phyloP scores from a whole-genome alignment of 2,329 filamentous ascomycete genomes.

The Chrysosporium queenslandicum region DNA sequence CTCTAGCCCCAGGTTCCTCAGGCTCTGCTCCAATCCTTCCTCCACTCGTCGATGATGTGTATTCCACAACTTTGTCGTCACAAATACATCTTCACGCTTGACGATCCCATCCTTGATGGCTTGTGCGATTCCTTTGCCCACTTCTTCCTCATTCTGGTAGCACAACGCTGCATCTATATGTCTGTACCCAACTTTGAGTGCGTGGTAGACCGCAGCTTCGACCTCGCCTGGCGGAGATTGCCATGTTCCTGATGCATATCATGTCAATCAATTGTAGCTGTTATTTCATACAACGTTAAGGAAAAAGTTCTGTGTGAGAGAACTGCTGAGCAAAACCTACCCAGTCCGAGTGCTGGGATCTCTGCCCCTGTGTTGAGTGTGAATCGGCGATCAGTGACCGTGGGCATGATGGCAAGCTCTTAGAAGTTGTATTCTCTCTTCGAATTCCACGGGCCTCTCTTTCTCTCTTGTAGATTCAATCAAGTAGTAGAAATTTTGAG shows the following conservation, averaged over 20 bases:
- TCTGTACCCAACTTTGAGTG: slow-evolving; percentile 19
- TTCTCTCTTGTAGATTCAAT: no score
- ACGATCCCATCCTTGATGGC: slow-evolving; percentile 58
- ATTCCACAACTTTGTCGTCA: slow-evolving; percentile 78
- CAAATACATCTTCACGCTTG: slow-evolving; percentile 69
- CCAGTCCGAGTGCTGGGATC: slow-evolving; percentile 55
- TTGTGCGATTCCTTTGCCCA: slow-evolving; percentile 65
- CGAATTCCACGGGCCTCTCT: no score
- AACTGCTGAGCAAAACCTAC: slow-evolving; percentile 32
- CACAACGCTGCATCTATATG: slow-evolving; percentile 30
- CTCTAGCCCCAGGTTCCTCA: slow-evolving; percentile 63
- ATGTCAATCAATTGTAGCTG: no score
- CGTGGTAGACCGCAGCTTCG: slow-evolving; percentile 44
- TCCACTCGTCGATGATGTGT: slow-evolving; percentile 64
- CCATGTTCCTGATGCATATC: slow-evolving; percentile 50
- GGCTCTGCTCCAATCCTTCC: slow-evolving; percentile 59
- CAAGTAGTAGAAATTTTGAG: no score
- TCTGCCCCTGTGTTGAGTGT: slow-evolving; percentile 55
- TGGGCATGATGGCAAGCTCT: slow-evolving; percentile 42
- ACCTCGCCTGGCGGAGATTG: slow-evolving; percentile 52
- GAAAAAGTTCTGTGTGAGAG: background rate
- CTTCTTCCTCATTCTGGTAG: slow-evolving; percentile 60
- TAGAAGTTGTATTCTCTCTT: no score
- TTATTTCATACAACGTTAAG: no score
- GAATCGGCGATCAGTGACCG: slow-evolving; percentile 41